phyloP scores from a whole-genome alignment of 2,329 filamentous ascomycete genomes.

The Aspergillus floridensis region DNA sequence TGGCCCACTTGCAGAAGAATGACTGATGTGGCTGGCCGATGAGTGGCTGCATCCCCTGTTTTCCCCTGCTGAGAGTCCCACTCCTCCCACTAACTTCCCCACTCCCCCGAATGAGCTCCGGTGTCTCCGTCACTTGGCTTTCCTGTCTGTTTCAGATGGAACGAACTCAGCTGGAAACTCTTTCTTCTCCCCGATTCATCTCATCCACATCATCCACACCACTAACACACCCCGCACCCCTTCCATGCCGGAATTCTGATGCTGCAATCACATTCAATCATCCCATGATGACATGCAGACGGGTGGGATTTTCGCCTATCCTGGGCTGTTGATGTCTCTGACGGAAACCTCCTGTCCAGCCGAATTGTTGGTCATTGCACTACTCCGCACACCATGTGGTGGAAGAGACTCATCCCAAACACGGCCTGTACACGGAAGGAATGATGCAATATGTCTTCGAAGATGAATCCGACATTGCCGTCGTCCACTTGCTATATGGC shows the following conservation, averaged over 20 bases:
- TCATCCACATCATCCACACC: background rate
- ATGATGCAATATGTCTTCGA: slow-evolving; percentile 8
- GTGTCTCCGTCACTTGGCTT: background rate
- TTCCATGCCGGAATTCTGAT: background rate
- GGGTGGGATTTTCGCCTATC: background rate
- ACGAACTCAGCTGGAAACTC: background rate
- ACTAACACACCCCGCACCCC: background rate
- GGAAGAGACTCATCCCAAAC: background rate
- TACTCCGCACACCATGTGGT: slow-evolving; percentile 6
- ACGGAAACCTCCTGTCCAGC: background rate
- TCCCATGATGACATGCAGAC: slow-evolving; percentile 4
- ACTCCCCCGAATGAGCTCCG: background rate
- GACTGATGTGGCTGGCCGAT: background rate
- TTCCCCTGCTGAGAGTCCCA: background rate
- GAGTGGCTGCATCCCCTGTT: background rate
- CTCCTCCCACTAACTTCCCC: background rate
- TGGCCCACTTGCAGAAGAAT: background rate
- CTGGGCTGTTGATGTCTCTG: background rate
- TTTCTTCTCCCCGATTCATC: background rate
- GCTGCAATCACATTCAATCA: background rate
- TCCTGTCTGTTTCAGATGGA: background rate
- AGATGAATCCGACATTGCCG: background rate
- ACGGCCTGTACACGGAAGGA: background rate
- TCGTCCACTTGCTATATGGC: background rate
- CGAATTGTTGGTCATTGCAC: background rate